Percentiles rank a stretch among this genome's conserved stretches.
phyloP scores from a whole-genome alignment of 352 stramenopile species.

The Phytopythium kandeliae region DNA sequence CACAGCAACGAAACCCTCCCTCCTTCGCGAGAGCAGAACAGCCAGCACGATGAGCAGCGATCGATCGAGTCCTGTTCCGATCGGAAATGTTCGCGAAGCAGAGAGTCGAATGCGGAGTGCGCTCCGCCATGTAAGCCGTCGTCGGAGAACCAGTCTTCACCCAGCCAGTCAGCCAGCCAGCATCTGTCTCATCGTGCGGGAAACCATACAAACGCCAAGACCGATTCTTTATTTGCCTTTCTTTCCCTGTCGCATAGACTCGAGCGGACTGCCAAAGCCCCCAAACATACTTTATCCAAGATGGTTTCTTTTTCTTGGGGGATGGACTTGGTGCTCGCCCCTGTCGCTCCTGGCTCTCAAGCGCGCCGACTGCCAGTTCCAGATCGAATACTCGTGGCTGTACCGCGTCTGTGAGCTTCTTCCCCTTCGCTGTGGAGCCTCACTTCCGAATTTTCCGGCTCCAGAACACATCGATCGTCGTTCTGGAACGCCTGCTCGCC shows the following conservation, averaged over 20 bases:
- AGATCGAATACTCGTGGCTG: neutral
- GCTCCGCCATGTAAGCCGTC: no score
- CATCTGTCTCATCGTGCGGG: neutral
- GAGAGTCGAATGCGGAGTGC: no score
- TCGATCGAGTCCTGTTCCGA: no score
- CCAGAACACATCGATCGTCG: neutral
- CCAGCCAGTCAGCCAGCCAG: neutral
- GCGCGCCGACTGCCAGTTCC: neutral
- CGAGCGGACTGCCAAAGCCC: neutral
- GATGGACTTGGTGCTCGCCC: neutral
- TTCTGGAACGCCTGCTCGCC: no score
- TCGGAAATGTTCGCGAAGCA: no score
- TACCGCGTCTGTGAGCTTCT: neutral
- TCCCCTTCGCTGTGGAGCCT: neutral
- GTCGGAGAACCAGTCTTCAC: no score
- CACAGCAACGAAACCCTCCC: no score
- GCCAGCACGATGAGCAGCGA: no score
- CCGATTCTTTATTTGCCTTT: slow-evolving; percentile 9
- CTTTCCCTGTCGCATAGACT: neutral
- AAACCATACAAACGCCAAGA: slow-evolving; percentile 5
- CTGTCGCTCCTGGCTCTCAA: slow-evolving; percentile 1
- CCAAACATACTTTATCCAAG: slow-evolving; percentile 4
- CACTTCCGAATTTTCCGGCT: slow-evolving; percentile 9
- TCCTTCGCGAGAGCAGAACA: no score
- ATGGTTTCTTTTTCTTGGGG: slow-evolving; percentile 7